Evolutionary conservation across 257 asterid genomes (phyloP).

Genomic region (Paraleonurus japonicus): DNA sequence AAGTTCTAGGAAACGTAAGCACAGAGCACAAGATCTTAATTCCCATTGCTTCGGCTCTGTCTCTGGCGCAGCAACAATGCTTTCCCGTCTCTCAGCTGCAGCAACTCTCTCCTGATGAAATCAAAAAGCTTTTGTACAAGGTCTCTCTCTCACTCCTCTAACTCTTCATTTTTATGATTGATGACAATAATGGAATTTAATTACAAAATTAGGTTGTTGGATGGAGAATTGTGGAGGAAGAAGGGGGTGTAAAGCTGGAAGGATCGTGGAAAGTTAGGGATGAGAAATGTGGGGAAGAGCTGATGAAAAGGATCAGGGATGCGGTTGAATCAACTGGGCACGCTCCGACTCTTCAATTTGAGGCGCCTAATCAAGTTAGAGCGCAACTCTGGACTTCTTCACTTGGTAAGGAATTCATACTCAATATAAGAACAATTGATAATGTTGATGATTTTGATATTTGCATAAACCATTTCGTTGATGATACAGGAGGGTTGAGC

Average conservation of each 20-base stretch:
- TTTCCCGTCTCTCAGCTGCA: conserved; percentile 42
- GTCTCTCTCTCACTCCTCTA: conserved; percentile 27
- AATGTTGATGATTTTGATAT: background rate
- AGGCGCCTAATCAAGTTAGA: conserved; percentile 65
- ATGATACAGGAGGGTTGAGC: conserved; percentile 83
- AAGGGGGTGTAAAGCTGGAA: conserved; percentile 49
- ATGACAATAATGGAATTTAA: background rate
- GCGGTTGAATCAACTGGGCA: conserved; percentile 63
- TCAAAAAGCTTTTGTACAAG: conserved; percentile 59
- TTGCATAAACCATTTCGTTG: background rate
- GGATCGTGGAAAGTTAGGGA: conserved; percentile 86
- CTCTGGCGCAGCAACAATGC: conserved; percentile 57
- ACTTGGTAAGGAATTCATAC: conserved; percentile 42
- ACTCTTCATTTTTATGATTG: background rate
- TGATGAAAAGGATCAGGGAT: conserved; percentile 53
- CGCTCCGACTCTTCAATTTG: conserved; percentile 52
- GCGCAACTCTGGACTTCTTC: conserved; percentile 71
- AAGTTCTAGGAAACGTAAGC: conserved; percentile 50
- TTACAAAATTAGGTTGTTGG: conserved; percentile 60
- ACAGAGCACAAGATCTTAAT: conserved; percentile 91
- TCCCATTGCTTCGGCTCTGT: conserved; percentile 65
- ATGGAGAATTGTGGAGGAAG: conserved; percentile 65
- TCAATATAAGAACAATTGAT: background rate
- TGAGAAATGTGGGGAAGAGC: conserved; percentile 57
- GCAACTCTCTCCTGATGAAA: conserved; percentile 52